phyloP scores from a whole-genome alignment of 805 yeast genomes.

The Yamadazyma laniorum region DNA sequence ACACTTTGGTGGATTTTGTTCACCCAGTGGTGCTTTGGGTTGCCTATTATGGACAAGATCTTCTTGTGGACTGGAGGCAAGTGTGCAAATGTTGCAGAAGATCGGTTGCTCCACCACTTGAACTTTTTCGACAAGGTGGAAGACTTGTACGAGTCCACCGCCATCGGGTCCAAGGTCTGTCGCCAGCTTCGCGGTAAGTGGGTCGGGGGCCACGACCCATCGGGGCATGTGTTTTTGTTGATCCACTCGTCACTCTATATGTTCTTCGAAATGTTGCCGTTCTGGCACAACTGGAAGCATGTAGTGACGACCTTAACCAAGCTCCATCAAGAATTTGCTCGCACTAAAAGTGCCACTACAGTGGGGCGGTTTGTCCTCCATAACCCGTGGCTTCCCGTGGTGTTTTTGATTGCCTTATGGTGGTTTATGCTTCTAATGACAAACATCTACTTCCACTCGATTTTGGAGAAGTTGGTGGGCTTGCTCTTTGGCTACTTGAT shows the following conservation, averaged over 20 bases:
- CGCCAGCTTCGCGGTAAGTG: conserved; percentile 48
- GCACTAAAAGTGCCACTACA: background rate
- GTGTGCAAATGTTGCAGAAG: conserved; percentile 44
- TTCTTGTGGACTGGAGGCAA: conserved; percentile 81
- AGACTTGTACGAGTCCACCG: conserved; percentile 9
- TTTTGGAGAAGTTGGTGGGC: conserved; percentile 73
- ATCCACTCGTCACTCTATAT: conserved; percentile 64
- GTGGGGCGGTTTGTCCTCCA: conserved; percentile 11
- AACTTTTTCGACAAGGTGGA: conserved; percentile 15
- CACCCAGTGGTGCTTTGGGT: conserved; percentile 84
- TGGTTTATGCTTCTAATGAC: conserved; percentile 87
- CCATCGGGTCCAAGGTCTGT: conserved; percentile 34
- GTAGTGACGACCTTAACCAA: conserved; percentile 1
- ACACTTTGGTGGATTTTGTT: conserved; percentile 83
- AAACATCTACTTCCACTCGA: conserved; percentile 78
- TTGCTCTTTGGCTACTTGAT: conserved; percentile 52
- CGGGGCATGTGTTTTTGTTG: conserved; percentile 86
- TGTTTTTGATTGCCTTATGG: conserved; percentile 52
- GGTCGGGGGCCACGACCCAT: conserved; percentile 96
- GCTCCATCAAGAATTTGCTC: background rate
- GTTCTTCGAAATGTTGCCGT: conserved; percentile 57
- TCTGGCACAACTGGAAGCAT: conserved; percentile 29
- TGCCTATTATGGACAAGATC: conserved; percentile 85
- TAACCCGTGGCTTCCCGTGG: conserved; percentile 27
- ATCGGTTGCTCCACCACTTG: conserved; percentile 6